Base-by-base conservation (phyloP, 2,329 filamentous ascomycete species). In the Aspergillus novofumigatus region DNA sequence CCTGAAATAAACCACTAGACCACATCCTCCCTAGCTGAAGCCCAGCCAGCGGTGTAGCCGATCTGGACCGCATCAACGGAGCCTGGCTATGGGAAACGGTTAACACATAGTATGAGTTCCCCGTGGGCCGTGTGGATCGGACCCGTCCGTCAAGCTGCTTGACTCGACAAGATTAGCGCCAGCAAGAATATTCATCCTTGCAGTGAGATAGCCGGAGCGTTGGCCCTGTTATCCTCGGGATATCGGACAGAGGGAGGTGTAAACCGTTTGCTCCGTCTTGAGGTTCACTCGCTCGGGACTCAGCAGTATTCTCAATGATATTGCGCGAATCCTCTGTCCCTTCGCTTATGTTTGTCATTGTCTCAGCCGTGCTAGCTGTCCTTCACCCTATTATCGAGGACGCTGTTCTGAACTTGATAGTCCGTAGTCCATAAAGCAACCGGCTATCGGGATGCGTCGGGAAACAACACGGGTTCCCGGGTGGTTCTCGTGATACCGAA, bases 21-120 rank as follows among this genome's bases (percentile, higher is more conserved):
- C 41, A 44, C 21, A 44, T 44, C 41, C n/a, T 44, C 41, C n/a
- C 21, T 44, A 44, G 41, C n/a, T 10, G 21, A 17, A 38, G 5
- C 14, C 10, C 32, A 7, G 32, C 5, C 32, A 58, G 56, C 48
- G 20, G 54, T 49, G 53, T 59, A 59, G 47, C 53, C 48, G 57
- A 56, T 54, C 57, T 55, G 53, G 57, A 53, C 48, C 49, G 47
- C 25, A 21, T 44, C 41, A 42, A 59, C 51, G 53, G 57, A 44
- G n/a, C 47, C 54, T 51, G 54, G 20, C 44, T 14, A 54, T 44
- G 51, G 54, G 49, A 51, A 56, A 51, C 57, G 57, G 14, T 5
- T 5, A 53, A 38, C 41, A 51, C 20, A 29, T 17, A 35, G 48
- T 41, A 32, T 35, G 49, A 44, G 53, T 49, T 52, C 29, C 52